Percentiles rank a stretch among this genome's conserved stretches.
Evolutionary conservation across 1,139 yeast genomes (phyloP).

Genomic region (Yamadazyma sp.): DNA sequence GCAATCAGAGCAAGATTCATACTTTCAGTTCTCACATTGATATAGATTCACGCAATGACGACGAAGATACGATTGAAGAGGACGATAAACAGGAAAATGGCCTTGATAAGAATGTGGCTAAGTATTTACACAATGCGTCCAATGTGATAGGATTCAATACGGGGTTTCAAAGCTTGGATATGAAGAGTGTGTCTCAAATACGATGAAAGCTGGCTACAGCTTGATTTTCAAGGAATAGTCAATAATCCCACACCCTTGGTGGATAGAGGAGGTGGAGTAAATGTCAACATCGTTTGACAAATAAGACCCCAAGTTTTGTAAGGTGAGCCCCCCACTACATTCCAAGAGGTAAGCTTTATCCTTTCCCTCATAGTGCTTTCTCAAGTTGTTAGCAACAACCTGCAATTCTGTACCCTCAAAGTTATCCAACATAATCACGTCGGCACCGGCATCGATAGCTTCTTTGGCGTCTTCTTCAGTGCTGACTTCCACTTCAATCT

Average conservation of each 20-base stretch:
- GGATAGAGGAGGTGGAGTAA: slow-evolving; percentile 90
- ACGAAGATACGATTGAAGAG: slow-evolving; percentile 3
- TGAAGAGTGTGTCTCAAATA: slow-evolving; percentile 42
- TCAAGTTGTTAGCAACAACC: slow-evolving; percentile 63
- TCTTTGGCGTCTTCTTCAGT: slow-evolving; percentile 82
- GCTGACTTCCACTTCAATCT: slow-evolving; percentile 91
- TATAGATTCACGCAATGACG: slow-evolving; percentile 4
- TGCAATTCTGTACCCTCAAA: slow-evolving; percentile 69
- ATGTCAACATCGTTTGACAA: slow-evolving; percentile 82
- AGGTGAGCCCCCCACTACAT: slow-evolving; percentile 88
- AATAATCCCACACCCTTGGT: slow-evolving; percentile 80
- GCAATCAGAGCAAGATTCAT: neutral
- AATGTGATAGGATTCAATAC: slow-evolving; percentile 44
- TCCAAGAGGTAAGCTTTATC: slow-evolving; percentile 66
- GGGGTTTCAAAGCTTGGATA: slow-evolving; percentile 42
- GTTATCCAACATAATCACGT: slow-evolving; percentile 92
- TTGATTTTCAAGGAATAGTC: slow-evolving; percentile 85
- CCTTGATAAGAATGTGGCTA: slow-evolving; percentile 23
- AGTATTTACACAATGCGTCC: slow-evolving; percentile 36
- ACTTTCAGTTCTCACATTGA: slow-evolving; percentile 7
- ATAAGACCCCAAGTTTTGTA: slow-evolving; percentile 62
- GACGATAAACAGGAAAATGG: neutral
- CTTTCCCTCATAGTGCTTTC: slow-evolving; percentile 52
- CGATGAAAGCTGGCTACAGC: slow-evolving; percentile 22
- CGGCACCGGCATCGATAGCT: slow-evolving; percentile 94